phyloP scores from a whole-genome alignment of 345 rosid genomes.

The Hibiscus mutabilis region DNA sequence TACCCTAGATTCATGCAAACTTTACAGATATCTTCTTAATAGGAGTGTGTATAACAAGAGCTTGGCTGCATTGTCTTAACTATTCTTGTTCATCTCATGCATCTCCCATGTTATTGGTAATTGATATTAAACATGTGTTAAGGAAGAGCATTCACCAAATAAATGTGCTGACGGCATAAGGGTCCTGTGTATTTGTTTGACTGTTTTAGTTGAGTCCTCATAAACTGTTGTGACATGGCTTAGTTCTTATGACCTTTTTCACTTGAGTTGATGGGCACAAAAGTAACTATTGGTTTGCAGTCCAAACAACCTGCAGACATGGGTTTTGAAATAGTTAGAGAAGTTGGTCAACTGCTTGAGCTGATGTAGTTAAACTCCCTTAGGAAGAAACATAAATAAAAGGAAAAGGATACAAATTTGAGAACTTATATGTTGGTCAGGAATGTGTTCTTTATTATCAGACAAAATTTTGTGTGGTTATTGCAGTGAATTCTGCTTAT shows the following conservation, averaged over 20 bases:
- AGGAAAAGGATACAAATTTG: background rate
- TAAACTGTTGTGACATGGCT: background rate
- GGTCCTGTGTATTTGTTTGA: background rate
- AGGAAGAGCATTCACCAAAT: background rate
- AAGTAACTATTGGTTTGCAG: background rate
- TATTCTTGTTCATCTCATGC: background rate
- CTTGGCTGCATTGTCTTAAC: background rate
- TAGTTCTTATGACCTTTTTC: background rate
- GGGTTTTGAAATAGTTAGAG: background rate
- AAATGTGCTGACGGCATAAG: background rate
- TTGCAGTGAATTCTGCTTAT: slow-evolving; percentile 2
- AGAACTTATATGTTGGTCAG: background rate
- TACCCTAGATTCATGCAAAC: background rate
- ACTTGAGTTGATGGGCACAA: background rate
- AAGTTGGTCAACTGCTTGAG: background rate
- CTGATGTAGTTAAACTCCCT: background rate
- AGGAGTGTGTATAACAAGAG: background rate
- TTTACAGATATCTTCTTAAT: too few species aligned
- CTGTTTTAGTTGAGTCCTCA: background rate
- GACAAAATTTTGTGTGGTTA: background rate
- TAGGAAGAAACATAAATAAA: background rate
- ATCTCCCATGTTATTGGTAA: background rate
- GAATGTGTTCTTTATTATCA: background rate
- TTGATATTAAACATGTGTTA: background rate
- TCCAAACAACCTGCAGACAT: background rate